Evolutionary conservation across 805 yeast genomes (phyloP), one percentile per base, ranked within the genome.

Genomic region (Zygotorulaspora danielsina): DNA sequence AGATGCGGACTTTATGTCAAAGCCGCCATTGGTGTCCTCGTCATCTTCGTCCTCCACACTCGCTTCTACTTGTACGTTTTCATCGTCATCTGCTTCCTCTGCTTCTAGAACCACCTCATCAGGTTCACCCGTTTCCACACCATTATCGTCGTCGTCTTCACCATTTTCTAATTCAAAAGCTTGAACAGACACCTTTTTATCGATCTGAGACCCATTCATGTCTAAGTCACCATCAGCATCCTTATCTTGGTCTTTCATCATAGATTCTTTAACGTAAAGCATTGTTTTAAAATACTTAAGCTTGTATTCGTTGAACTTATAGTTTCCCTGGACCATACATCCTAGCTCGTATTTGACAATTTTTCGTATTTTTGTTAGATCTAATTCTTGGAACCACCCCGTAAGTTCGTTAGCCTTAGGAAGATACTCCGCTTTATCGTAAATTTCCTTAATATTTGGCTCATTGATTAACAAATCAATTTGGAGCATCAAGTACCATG

Each of bases 351-450:
- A 82, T 50, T 86, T 72, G 42, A 87, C 72, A 13, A 89, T 72
- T 35, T 79, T 69, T 50, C 96, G 71, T 2, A 87, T 64, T 19
- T 79, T 77, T 19, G 74, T 72, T 53, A 87, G 69, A 3, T 80
- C 76, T 30, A 76, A 70, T 45, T 72, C 74, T 38, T 72, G 72
- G 44, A 76, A 73, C 97, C 97, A 90, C 1, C 97, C 97, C 3
- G 66, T 61, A 3, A 57, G 45, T 32, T 61, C 63, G 33, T 61
- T 60, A 3, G 60, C 57, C 18, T 48, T 43, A 39, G 81, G 83
- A 34, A 74, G 73, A 42, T 73, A 75, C 43, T 78, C 79, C 16
- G 77, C 72, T 8, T 60, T 59, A 0, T 64, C 63, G 20, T 66
- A 65, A 2, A 75, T 41, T 7, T 58, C 63, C 12, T 71, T 61